Evolutionary conservation across 805 yeast genomes (phyloP), one percentile per base, ranked within the genome.

Genomic region (Starmerella geochares): DNA sequence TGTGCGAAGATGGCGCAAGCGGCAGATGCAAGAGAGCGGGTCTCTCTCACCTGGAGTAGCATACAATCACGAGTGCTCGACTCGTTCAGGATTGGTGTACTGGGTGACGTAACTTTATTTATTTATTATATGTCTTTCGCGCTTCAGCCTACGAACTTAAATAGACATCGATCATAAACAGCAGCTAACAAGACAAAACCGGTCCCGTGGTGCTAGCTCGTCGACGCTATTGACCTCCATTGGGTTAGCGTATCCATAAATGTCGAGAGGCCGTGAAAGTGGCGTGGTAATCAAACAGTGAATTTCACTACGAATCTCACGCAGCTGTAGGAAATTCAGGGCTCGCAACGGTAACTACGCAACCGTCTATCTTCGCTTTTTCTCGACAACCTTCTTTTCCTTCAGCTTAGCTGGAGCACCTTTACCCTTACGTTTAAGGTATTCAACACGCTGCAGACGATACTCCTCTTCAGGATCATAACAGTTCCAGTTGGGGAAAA

Each of bases 391-490:
- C 54, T 59, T 59, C 60, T 61, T 60, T 28, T 59, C 63, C 49
- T 57, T 56, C 21, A 55, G 49, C 57, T 62, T 62, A 50, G 57
- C 57, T 17, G 65, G 65, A 6, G 65, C 65, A 10, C 65, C 65
- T 48, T 62, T 62, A 19, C 65, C 65, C 48, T 57, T 60, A 23
- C 57, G 51, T 43, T 56, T 56, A 24, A 58, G 42, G 27, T 52
- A 47, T 47, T 57, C 62, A 4, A 57, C 59, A 11, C 59, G 59
- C 46, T 54, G 50, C 20, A 60, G 42, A 1, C 62, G 49, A 32
- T 51, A 49, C 13, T 54, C 56, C 48, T 60, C 62, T 4, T 46
- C 57, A 3, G 62, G 62, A 47, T 60, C 62, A 21, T 52, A 55
- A 44, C 53, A 50, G 48, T 46, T 39, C 62, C 57, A 53, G 47